Base-by-base conservation (phyloP, 2,329 filamentous ascomycete genomes). In the Arthrobotrys conoides region DNA sequence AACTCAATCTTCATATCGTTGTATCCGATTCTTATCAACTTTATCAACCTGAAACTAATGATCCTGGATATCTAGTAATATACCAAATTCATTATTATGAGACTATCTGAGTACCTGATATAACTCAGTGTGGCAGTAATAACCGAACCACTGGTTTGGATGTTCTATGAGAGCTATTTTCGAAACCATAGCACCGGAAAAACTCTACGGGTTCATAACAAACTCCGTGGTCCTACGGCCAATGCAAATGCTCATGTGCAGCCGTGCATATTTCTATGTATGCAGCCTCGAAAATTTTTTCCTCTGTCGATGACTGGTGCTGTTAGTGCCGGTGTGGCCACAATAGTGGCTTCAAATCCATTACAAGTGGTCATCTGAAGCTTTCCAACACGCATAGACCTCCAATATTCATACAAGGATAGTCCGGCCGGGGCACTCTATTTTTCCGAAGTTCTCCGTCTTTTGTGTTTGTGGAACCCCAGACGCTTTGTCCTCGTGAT, bases 401-500 rank as follows among this genome's bases (percentile, higher is more conserved):
- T 22, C 66, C 10, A 70, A 41, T 48, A 51, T 57, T 16, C 57
- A 57, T 33, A 41, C 72, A 70, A 65, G 72, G 72, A 66, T 76
- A 38, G 38, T 76, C 57, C 72, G 66, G 72, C 57, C 55, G 27
- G 27, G 27, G 27, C 27, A 3, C n/a, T 69, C 65, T 57, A 76
- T 76, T 76, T 76, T 71, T 76, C 72, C 72, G 72, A 76, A 65
- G 72, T 57, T 76, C 57, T 76, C 66, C 66, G 65, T 51, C n/a
- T 41, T 53, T 70, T 57, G 65, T 71, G 65, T 71, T 71, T 66
- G 66, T 76, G 72, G 66, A 76, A 76, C 72, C 72, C 72, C 66
- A 59, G 72, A 76, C 57, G 66, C 57, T 76, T 65, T 76, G 72
- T 76, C 72, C 72, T 65, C 72, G 72, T 76, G 72, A 76, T 76